phyloP scores from a whole-genome alignment of 129 eudicot species.

The Flaveria sonorensis region DNA sequence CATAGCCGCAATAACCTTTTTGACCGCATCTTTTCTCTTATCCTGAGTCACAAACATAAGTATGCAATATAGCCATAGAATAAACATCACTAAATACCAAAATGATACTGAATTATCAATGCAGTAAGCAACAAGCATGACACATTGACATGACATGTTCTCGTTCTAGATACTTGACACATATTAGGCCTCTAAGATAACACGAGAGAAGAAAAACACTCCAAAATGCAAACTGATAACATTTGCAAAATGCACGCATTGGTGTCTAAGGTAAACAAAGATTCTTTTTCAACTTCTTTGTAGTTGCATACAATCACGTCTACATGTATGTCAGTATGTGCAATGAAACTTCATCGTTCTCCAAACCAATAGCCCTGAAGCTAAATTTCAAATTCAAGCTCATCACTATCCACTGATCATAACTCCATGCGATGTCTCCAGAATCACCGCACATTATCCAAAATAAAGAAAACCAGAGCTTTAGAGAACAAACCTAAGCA shows the following conservation, averaged over 20 bases:
- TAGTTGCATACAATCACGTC: background rate
- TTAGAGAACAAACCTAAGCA: no score
- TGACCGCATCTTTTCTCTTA: constrained; percentile 99
- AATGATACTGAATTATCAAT: background rate
- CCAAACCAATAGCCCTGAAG: no score
- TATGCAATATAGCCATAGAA: background rate
- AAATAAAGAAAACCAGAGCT: no score
- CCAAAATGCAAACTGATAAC: background rate
- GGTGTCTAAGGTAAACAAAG: background rate
- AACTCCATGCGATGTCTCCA: no score
- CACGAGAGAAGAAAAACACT: background rate
- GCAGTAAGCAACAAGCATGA: background rate
- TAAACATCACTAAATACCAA: background rate
- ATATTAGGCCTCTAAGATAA: background rate
- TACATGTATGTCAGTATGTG: background rate
- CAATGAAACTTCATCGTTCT: background rate
- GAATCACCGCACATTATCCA: no score
- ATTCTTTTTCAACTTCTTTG: background rate
- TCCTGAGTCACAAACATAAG: constrained; percentile 53
- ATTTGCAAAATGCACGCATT: background rate
- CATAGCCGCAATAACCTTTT: constrained; percentile 99
- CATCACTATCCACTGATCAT: no score
- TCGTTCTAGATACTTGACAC: background rate
- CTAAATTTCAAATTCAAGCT: no score
- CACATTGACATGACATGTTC: background rate